A percentile compares a stretch with the other conserved stretches of the same genome.
Conservation (phyloP, 2,329 filamentous ascomycete species). For the Colletotrichum magnum region DNA sequence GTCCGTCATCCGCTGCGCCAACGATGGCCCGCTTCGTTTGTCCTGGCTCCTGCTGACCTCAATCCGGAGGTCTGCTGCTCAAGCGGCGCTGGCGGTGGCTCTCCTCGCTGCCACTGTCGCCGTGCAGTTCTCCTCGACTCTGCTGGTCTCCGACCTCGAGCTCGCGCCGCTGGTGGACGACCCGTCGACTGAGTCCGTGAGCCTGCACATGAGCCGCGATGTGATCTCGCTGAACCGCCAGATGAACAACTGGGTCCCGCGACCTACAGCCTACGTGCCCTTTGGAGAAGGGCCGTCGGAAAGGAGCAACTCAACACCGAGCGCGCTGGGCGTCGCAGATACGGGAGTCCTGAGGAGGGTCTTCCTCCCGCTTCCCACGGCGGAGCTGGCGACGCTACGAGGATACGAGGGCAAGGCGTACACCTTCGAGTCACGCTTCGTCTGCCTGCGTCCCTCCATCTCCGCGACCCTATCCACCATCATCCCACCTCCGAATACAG, state of each 20-base stretch:
- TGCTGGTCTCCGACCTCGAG: constrained; percentile 5
- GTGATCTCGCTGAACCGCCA: constrained; percentile 21
- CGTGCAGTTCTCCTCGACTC: constrained; percentile 10
- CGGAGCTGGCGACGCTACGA: not conserved
- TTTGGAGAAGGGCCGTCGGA: not conserved
- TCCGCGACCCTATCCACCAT: not conserved
- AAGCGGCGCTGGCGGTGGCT: not conserved
- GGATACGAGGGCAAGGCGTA: constrained; percentile 1
- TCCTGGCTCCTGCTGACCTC: constrained; percentile 41
- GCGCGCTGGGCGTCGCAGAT: constrained; percentile 1
- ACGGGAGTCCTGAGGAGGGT: not conserved
- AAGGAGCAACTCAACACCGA: not conserved
- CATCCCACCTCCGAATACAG: not conserved
- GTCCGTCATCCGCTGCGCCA: constrained; percentile 43
- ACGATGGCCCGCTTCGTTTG: constrained; percentile 44
- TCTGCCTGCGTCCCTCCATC: constrained; percentile 9
- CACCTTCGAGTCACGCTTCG: constrained; percentile 20
- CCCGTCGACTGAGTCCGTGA: not conserved
- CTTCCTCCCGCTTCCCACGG: constrained; percentile 2
- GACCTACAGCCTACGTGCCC: not conserved
- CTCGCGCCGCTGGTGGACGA: not conserved
- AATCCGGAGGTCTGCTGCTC: not conserved
- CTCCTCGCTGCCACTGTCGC: constrained; percentile 6
- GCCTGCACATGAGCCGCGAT: constrained; percentile 2
- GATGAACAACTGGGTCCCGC: constrained; percentile 18